Conservation (phyloP, 2,329 filamentous ascomycete genomes). For the Calonectria honghensis region DNA sequence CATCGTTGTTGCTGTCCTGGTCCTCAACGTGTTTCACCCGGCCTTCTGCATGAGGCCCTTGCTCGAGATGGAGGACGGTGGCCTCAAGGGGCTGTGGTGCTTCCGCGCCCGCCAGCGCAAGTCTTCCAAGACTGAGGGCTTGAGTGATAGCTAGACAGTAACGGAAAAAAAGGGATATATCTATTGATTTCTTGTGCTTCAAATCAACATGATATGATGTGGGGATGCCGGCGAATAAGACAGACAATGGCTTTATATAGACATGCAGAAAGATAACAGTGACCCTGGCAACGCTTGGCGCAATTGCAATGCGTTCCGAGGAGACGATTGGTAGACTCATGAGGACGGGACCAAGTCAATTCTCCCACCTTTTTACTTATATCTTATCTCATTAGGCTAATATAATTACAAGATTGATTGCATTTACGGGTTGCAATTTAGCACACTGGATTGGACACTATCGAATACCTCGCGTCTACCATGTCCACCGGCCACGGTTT, state of each 20-base stretch:
- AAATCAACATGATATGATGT: neutral
- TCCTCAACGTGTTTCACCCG: conserved; percentile 64
- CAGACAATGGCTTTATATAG: neutral
- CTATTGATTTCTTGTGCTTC: neutral
- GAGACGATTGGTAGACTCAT: neutral
- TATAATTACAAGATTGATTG: neutral
- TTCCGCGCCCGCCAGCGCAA: conserved; percentile 47
- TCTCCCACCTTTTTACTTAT: neutral
- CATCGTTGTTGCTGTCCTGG: conserved; percentile 67
- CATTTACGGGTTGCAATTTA: neutral
- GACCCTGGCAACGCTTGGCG: neutral
- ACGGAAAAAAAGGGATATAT: no score
- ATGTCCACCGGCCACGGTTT: neutral
- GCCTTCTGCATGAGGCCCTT: conserved; percentile 55
- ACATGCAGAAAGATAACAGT: neutral
- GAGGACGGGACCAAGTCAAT: neutral
- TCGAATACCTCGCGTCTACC: neutral
- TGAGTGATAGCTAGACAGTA: conserved; percentile 38
- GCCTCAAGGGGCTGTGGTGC: conserved; percentile 54
- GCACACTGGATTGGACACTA: neutral
- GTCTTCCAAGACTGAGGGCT: conserved; percentile 28
- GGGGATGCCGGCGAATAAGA: neutral
- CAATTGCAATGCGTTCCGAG: neutral
- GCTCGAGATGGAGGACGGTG: conserved; percentile 53
- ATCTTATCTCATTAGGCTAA: neutral